Evolutionary conservation across 176 grass and related monocot genomes (phyloP), one percentile per base, ranked within the genome.

Genomic region (Aegilops longissima): DNA sequence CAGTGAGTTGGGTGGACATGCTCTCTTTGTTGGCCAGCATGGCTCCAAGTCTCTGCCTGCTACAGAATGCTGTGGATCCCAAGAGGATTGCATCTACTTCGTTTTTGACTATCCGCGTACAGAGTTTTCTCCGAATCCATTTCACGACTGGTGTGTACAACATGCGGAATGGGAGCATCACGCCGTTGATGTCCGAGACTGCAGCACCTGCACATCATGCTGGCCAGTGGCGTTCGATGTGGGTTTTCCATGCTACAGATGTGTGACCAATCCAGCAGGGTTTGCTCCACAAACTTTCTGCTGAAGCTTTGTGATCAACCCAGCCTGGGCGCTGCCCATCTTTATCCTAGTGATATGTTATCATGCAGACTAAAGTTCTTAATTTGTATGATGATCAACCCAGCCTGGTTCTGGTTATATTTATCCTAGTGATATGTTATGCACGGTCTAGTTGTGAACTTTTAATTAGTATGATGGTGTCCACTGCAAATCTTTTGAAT

Each of bases 41-140:
- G 12, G 47, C 31, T 82, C 80, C 11, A 83, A 83, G 67, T 72
- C 67, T 17, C 66, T 68, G 6, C 66, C 66, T 68, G 66, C 66
- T 68, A 34, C 0, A 3, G 66, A 68, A 34, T 68, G 29, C 14
- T 18, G 66, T 18, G 66, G 66, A 33, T 67, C 7, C 29, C 65
- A 33, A 30, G 65, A 67, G 65, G 65, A 68, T 34, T 68, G 66
- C 66, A 68, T 34, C 14, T 68, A 68, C 66, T 68, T 68, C 30
- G 2, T 68, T 1, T 31, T 12, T 33, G 14, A 68, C 66, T 9
- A 68, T 4, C 2, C 34, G 2, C 1, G 12, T 21, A 21, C 21
- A 20, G 3, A 12, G 12, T 13, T 20, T 39, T 35, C n/a, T 61
- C 18, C 20, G 12, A 59, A 62, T 25, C 77, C 77, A 63, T n/a